Evolutionary conservation across 1,139 yeast genomes (phyloP).

Genomic region (Yamadazyma kanchanaburiensis): DNA sequence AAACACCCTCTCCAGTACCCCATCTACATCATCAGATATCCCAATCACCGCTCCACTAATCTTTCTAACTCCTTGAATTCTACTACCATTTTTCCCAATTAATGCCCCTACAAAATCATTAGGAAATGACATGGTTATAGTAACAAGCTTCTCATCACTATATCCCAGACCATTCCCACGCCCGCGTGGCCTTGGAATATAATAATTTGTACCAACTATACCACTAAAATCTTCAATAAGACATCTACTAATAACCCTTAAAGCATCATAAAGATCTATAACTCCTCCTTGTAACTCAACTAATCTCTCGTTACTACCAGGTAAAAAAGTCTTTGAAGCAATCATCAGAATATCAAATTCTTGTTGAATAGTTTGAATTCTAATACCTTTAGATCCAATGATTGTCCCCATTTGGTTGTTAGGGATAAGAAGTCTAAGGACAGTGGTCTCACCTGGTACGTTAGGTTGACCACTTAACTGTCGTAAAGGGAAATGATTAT

Average conservation of each 20-base stretch:
- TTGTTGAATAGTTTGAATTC: conserved; percentile 80
- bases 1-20: conserved; percentile 63
- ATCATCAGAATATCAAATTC: conserved; percentile 73
- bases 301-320: conserved; percentile 81
- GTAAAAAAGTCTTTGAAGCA: conserved; percentile 81
- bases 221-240: conserved; percentile 69
- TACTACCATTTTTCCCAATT: conserved; percentile 82
- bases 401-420: conserved; percentile 89
- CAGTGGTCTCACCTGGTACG: conserved; percentile 50
- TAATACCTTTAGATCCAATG: conserved; percentile 80
- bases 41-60: conserved; percentile 78
- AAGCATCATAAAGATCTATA: conserved; percentile 55
- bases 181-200: conserved; percentile 44
- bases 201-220: conserved; percentile 63
- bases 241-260: conserved; percentile 66
- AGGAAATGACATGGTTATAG: conserved; percentile 56
- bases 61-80: conserved; percentile 84
- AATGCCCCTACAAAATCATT: conserved; percentile 88
- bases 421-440: conserved; percentile 72
- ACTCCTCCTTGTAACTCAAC: conserved; percentile 87
- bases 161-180: conserved; percentile 8
- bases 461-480: conserved; percentile 52
- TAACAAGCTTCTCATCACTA: conserved; percentile 6
- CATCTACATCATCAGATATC: conserved; percentile 70
- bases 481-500: conserved; percentile 60